Evolutionary conservation across 306 rosid genomes (phyloP).

Genomic region (Malus sylvestris): DNA sequence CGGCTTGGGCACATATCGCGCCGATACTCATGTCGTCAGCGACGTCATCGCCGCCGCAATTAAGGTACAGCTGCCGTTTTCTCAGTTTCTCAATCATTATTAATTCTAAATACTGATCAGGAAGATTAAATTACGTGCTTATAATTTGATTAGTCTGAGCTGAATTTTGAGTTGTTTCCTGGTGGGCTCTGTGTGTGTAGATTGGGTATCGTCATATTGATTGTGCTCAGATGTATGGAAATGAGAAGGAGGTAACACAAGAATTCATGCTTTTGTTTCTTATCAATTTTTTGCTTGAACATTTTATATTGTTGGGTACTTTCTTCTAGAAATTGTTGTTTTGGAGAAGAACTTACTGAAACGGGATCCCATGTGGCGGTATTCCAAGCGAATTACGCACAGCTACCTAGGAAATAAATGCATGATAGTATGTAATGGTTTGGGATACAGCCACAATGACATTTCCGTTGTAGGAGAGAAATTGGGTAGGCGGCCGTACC

Average conservation of each 20-base stretch:
- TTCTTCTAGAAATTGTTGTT: background rate
- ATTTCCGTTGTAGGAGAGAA: too few relatives aligned
- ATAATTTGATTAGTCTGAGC: background rate
- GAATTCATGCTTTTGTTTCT: background rate
- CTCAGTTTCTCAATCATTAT: background rate
- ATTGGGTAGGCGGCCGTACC: too few relatives aligned
- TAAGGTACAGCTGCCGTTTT: constrained; percentile 24
- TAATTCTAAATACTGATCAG: background rate
- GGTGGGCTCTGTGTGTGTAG: constrained; percentile 14
- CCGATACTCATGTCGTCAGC: constrained; percentile 41
- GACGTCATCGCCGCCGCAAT: constrained; percentile 45
- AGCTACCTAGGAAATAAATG: too few relatives aligned
- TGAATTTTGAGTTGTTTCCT: background rate
- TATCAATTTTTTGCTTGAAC: background rate
- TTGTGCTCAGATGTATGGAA: constrained; percentile 46
- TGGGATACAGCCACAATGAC: too few relatives aligned
- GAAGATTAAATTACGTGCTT: background rate
- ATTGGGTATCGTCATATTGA: constrained; percentile 60
- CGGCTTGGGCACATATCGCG: constrained; percentile 69
- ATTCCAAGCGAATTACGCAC: too few relatives aligned
- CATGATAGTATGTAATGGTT: too few relatives aligned
- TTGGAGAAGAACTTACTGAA: too few relatives aligned
- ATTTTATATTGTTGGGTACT: background rate
- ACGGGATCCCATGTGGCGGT: too few relatives aligned
- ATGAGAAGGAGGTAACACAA: constrained; percentile 49